phyloP scores from a whole-genome alignment of 2,329 filamentous ascomycete species.

The Podosphaera fusca region DNA sequence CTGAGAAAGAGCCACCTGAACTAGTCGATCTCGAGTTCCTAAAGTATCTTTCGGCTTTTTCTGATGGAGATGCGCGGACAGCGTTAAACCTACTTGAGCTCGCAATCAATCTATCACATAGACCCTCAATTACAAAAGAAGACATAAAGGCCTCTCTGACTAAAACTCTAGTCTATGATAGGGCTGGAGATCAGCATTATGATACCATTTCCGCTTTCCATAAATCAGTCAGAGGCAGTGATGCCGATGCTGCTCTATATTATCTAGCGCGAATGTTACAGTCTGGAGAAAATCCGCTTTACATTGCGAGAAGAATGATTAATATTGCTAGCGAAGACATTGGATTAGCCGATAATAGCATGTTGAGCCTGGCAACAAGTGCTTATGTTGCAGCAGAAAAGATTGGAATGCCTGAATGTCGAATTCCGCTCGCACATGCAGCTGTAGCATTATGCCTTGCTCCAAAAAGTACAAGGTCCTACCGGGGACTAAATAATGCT shows the following conservation, averaged over 20 bases:
- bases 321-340: slow-evolving; percentile 91
- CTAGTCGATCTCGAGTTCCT: slow-evolving; percentile 61
- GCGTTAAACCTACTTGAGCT: slow-evolving; percentile 83
- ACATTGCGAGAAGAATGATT: slow-evolving; percentile 77
- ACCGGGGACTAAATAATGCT: slow-evolving; percentile 61
- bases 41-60: slow-evolving; percentile 59
- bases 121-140: slow-evolving; percentile 43
- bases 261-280: slow-evolving; percentile 92
- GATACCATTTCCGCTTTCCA: slow-evolving; percentile 94
- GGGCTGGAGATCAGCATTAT: slow-evolving; percentile 89
- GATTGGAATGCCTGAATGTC: slow-evolving; percentile 83
- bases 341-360: slow-evolving; percentile 64
- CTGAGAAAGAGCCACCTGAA: slow-evolving; percentile 28
- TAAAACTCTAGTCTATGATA: slow-evolving; percentile 83
- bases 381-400: slow-evolving; percentile 76
- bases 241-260: slow-evolving; percentile 74
- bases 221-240: slow-evolving; percentile 75
- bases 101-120: slow-evolving; percentile 51
- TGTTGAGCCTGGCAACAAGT: slow-evolving; percentile 66
- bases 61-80: slow-evolving; percentile 81
- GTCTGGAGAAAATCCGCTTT: slow-evolving; percentile 80
- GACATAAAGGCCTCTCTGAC: slow-evolving; percentile 66
- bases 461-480: slow-evolving; percentile 70
- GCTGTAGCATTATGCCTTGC: slow-evolving; percentile 60
- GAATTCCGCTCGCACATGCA: slow-evolving; percentile 77